A percentile compares a stretch with the other conserved stretches of the same genome.
These are phyloP conservation scores for Colletotrichum gigasporum DNA, from an alignment of 2,329 filamentous ascomycete genomes.

Conservation along the genomic window DNA sequence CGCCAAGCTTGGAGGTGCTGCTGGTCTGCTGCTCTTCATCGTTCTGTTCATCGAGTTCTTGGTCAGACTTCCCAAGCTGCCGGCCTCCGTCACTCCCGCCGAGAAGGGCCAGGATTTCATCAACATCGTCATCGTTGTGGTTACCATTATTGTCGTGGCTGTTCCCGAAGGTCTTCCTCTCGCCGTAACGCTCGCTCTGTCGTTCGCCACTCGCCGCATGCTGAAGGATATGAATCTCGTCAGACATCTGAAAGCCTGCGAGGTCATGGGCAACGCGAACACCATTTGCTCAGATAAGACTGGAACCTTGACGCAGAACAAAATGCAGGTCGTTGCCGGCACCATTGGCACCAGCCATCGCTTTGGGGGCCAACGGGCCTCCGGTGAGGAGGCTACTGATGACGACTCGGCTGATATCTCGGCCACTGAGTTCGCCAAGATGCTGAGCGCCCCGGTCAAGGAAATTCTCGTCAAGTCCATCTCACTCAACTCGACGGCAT, in stretches of 20 bases:
- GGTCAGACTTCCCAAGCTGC: slow-evolving; percentile 66
- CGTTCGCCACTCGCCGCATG: slow-evolving; percentile 82
- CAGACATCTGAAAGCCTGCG: slow-evolving; percentile 79
- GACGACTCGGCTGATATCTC: slow-evolving; percentile 49
- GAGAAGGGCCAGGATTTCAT: slow-evolving; percentile 82
- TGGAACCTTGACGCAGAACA: slow-evolving; percentile 73
- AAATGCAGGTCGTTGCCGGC: slow-evolving; percentile 73
- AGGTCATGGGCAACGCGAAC: slow-evolving; percentile 84
- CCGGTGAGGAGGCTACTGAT: slow-evolving; percentile 36
- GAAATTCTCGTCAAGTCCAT: slow-evolving; percentile 68
- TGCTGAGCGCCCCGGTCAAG: slow-evolving; percentile 57
- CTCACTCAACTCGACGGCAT: slow-evolving; percentile 76
- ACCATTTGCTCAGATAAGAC: slow-evolving; percentile 77
- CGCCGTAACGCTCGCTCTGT: slow-evolving; percentile 80
- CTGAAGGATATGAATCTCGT: slow-evolving; percentile 81
- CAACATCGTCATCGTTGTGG: slow-evolving; percentile 80
- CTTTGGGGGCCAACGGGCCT: slow-evolving; percentile 56
- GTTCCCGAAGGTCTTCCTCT: slow-evolving; percentile 82
- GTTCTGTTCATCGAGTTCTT: slow-evolving; percentile 89
- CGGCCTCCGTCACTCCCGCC: slow-evolving; percentile 63
- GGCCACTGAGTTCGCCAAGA: slow-evolving; percentile 56
- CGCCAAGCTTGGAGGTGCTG: slow-evolving; percentile 79
- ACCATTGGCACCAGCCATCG: slow-evolving; percentile 64
- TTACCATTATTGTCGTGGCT: slow-evolving; percentile 83
- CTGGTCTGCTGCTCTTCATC: slow-evolving; percentile 82